phyloP scores from a whole-genome alignment of 1,284 basidiomycete species.

The Grifola frondosa region DNA sequence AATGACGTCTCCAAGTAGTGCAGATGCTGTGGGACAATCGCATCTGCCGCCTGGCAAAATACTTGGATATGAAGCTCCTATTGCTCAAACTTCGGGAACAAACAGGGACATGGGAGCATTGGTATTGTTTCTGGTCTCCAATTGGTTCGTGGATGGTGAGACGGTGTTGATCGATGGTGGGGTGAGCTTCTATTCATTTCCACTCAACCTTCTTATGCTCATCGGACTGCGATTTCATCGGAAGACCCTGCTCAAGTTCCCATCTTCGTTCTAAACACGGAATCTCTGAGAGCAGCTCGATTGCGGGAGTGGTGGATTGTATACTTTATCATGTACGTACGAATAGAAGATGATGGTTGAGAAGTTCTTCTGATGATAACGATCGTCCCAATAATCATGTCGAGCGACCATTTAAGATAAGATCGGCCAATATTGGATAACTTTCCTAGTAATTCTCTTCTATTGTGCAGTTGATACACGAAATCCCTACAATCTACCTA shows the following conservation, averaged over 20 bases:
- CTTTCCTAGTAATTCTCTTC: neutral
- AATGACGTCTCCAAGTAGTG: constrained; percentile 30
- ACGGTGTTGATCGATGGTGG: constrained; percentile 51
- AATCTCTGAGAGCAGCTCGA: neutral
- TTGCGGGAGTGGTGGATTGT: no score
- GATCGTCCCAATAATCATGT: no score
- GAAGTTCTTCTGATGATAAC: no score
- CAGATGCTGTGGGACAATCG: constrained; percentile 33
- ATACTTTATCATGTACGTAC: no score
- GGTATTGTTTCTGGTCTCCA: constrained; percentile 43
- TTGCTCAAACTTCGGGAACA: constrained; percentile 34
- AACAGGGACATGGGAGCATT: constrained; percentile 43
- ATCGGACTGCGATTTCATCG: neutral
- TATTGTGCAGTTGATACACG: constrained; percentile 1
- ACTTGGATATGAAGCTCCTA: constrained; percentile 33
- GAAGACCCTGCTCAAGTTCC: constrained; percentile 38
- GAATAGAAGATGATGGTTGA: no score
- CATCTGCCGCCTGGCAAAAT: constrained; percentile 21
- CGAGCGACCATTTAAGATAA: no score
- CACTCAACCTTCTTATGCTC: neutral
- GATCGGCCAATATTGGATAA: no score
- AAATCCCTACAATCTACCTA: no score
- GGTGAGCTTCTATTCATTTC: constrained; percentile 33
- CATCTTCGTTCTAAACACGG: constrained; percentile 36
- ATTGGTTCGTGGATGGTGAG: constrained; percentile 48